A percentile compares a stretch with the other conserved stretches of the same genome.
These are phyloP conservation scores for Macrocybe gigantea DNA, from an alignment of 768 basidiomycete genomes.

Conservation along the genomic window DNA sequence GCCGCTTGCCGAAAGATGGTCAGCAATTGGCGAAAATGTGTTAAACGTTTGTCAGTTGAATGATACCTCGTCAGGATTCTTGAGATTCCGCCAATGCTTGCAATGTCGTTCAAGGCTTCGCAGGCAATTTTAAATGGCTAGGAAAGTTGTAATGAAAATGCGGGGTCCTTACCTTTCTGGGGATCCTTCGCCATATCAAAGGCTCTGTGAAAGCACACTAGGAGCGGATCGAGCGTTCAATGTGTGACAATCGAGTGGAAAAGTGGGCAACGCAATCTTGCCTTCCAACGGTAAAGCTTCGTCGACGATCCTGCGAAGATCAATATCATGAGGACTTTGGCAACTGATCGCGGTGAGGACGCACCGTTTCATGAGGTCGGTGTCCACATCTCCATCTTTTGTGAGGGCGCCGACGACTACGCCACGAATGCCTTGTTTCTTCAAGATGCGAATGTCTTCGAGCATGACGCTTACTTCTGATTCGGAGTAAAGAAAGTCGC, in stretches of 20 bases:
- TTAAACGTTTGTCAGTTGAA: neutral
- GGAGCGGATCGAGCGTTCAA: neutral
- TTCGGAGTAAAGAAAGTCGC: constrained; percentile 72
- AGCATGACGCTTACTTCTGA: constrained; percentile 68
- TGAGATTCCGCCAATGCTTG: constrained; percentile 57
- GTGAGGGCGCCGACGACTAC: constrained; percentile 65
- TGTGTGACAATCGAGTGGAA: neutral
- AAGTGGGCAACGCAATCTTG: constrained; percentile 16
- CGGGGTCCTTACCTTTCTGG: constrained; percentile 37
- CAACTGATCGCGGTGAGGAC: constrained; percentile 11
- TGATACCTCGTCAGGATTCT: constrained; percentile 72
- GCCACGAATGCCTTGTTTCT: constrained; percentile 49
- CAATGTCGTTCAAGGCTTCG: constrained; percentile 43
- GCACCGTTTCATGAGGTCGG: constrained; percentile 50
- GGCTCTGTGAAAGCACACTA: constrained; percentile 77
- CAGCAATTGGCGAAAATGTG: too few species aligned
- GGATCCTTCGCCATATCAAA: constrained; percentile 66
- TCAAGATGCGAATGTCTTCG: constrained; percentile 64
- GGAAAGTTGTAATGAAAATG: neutral
- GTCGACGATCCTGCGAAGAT: constrained; percentile 40
- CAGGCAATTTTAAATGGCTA: constrained; percentile 1
- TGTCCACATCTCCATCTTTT: constrained; percentile 51
- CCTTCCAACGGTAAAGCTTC: constrained; percentile 61
- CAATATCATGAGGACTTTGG: neutral
- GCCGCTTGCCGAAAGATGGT: constrained; percentile 34